Conservation (phyloP, 345 rosid genomes). For the Excoecaria agallocha region DNA sequence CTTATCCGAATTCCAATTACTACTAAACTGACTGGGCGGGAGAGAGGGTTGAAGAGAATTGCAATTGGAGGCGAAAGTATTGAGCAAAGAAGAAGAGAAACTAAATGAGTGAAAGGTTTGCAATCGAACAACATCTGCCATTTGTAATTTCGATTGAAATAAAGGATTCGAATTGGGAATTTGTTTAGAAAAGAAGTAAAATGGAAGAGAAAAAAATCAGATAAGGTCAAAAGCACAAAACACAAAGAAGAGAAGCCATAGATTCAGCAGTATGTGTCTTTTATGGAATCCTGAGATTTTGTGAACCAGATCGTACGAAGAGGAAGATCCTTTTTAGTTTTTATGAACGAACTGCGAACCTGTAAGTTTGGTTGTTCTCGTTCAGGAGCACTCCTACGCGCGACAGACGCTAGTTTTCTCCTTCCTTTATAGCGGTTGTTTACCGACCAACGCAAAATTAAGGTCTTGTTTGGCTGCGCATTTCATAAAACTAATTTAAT, state of each 20-base stretch:
- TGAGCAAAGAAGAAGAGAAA: constrained; percentile 38
- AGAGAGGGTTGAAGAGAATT: constrained; percentile 36
- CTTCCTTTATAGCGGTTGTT: not conserved
- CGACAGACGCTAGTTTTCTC: not conserved
- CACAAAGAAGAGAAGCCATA: not conserved
- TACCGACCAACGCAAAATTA: not conserved
- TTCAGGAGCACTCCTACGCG: not conserved
- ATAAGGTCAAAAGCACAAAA: not conserved
- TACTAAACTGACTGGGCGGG: constrained; percentile 17
- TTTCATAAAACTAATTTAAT: not conserved
- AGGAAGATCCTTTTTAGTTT: not conserved
- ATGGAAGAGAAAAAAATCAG: not conserved
- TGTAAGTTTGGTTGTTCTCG: not conserved
- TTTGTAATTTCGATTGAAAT: constrained; percentile 22
- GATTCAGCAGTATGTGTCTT: not conserved
- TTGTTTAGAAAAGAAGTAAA: not conserved
- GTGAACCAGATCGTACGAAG: constrained; percentile 24
- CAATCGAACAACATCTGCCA: constrained; percentile 65
- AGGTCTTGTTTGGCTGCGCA: not conserved
- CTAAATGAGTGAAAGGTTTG: constrained; percentile 40
- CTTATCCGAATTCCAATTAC: constrained; percentile 26
- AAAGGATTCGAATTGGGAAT: not conserved
- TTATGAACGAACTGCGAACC: not conserved
- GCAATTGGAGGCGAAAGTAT: constrained; percentile 36
- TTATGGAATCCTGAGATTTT: not conserved